Conservation (phyloP, 2,329 filamentous ascomycete species). For the Juglanconis juglandina region DNA sequence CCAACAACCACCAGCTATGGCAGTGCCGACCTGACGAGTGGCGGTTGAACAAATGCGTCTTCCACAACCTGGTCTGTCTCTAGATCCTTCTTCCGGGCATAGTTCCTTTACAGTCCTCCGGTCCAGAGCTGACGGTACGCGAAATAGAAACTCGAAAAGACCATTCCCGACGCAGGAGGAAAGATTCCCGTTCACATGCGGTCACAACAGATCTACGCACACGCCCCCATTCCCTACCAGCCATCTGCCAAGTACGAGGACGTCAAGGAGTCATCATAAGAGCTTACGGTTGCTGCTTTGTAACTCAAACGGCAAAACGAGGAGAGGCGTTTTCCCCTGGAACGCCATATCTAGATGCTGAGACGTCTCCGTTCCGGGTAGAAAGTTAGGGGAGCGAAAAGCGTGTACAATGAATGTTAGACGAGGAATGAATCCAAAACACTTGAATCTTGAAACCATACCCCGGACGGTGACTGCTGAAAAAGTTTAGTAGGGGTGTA, state of each 20-base stretch:
- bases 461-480: no score
- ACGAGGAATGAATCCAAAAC: no score
- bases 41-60: constrained; percentile 92
- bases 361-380: no score
- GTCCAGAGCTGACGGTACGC: background rate
- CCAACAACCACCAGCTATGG: constrained; percentile 97
- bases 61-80: constrained; percentile 80
- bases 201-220: constrained; percentile 59
- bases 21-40: constrained; percentile 87
- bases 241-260: constrained; percentile 15
- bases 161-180: constrained; percentile 70
- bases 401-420: no score
- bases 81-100: background rate
- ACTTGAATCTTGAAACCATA: no score
- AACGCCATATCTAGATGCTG: no score
- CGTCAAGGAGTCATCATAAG: background rate
- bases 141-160: constrained; percentile 73
- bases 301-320: no score
- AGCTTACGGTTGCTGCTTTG: no score
- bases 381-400: no score
- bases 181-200: constrained; percentile 72
- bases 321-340: no score
- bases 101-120: no score
- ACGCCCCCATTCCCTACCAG: constrained; percentile 36
- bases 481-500: no score